Evolutionary conservation across 371 early-diverging fungal species (phyloP), one percentile per base, ranked within the genome.

Genomic region (Smittium mucronatum): DNA sequence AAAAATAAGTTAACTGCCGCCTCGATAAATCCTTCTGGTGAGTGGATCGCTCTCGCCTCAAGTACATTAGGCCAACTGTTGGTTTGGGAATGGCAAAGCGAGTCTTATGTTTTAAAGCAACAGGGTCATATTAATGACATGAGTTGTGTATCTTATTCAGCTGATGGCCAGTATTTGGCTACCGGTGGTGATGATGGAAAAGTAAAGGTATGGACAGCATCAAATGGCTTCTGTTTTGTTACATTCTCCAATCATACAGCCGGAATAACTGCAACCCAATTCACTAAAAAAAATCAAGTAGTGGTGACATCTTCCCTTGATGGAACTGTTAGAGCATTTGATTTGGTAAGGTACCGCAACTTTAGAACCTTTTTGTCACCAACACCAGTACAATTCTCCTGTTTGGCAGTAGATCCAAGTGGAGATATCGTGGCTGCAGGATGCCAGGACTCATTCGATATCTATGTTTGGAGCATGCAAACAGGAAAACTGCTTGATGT

Each of bases 71-170:
- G 97, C 1, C 97, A 98, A 79, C 88, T 98, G 34, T 81, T 97
- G 58, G 97, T 98, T 1, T 98, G 99, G 99, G 99, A 98, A 76
- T 98, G 99, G 99, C 93, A 95, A 79, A 95, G 95, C 36, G 99
- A 98, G 75, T 89, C 95, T 0, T 97, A 96, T 74, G 90, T 97
- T 21, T 80, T 98, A 58, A 97, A 97, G 78, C 98, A 98, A 75
- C 99, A 98, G 79, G 97, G 97, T 15, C 99, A 98, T 71, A 89
- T 86, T 67, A 91, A 93, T 81, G 93, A 93, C 71, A 94, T 95
- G 89, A 89, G 86, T 74, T 83, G 88, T 34, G 75, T 96, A 0
- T 83, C 92, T 0, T 97, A 94, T 78, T 92, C 95, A 2, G 79
- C 88, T 11, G 96, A 97, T 73, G 94, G 97, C n/a, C 95, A 97